These are phyloP conservation scores for Termitomyces sp. DNA, from an alignment of 768 basidiomycete species.

Conservation along the genomic window DNA sequence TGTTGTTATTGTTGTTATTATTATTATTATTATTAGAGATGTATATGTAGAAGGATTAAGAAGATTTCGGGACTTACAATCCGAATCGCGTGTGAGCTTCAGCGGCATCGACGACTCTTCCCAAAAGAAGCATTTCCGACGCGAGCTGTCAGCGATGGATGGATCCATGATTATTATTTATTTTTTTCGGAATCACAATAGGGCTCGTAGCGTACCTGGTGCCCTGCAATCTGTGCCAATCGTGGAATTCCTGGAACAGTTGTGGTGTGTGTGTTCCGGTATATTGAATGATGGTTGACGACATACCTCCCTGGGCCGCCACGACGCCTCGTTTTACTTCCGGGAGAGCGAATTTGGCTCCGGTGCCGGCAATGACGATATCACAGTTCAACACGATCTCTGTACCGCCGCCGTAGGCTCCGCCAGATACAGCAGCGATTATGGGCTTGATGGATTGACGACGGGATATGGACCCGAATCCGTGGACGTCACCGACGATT, in stretches of 20 bases:
- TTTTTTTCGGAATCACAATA: too few species aligned
- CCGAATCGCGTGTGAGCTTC: conserved; percentile 71
- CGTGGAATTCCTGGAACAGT: conserved; percentile 58
- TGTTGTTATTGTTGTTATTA: too few species aligned
- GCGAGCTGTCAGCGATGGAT: conserved; percentile 44
- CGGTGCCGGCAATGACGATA: conserved; percentile 63
- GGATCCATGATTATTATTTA: too few species aligned
- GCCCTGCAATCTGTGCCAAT: conserved; percentile 60
- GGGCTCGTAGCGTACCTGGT: conserved; percentile 51
- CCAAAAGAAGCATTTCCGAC: conserved; percentile 73
- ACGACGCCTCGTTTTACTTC: conserved; percentile 79
- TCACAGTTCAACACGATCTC: conserved; percentile 77
- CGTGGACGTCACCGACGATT: conserved; percentile 40
- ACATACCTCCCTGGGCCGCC: conserved; percentile 63
- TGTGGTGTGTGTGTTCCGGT: conserved; percentile 6
- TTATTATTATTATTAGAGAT: too few species aligned
- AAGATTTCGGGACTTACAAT: conserved; percentile 42
- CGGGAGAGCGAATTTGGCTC: conserved; percentile 69
- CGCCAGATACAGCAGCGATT: conserved; percentile 80
- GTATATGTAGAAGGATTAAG: too few species aligned
- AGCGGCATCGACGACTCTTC: conserved; percentile 60
- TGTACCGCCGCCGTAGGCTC: conserved; percentile 63
- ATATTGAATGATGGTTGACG: neutral
- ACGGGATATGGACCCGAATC: conserved; percentile 74
- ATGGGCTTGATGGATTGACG: conserved; percentile 68